Base-by-base conservation (phyloP, 306 rosid species). In the Lathyrus oleraceus region DNA sequence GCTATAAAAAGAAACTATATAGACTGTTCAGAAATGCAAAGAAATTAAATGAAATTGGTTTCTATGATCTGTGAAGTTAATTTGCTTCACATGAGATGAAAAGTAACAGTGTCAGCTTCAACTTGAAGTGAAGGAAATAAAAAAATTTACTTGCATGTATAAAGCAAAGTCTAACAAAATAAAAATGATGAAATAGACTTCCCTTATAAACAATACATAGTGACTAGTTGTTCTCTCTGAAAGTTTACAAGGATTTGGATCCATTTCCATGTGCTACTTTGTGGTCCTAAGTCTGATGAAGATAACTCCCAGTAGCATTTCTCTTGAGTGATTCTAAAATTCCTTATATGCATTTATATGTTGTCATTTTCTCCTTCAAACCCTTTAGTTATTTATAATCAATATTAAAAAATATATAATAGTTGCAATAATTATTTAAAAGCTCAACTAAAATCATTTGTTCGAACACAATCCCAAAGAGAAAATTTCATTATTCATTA, bases 21-120 rank as follows among this genome's bases (percentile, higher is more conserved):
- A 67, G 64, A 1, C 10, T 40, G 9, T 72, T 60, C 9, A 61
- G 72, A 36, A 77, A 81, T 81, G 73, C 76, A 47, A 68, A 72
- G 81, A 76, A 81, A 35, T 35, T 35, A 1, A 81, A 76, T 32
- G 78, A 81, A 67, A 59, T 32, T 60, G 80, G 70, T 59, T 43
- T 11, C n/a, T 10, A 36, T 21, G 23, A 43, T 11, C 10, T 10
- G 45, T 21, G 25, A 27, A 80, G 81, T 44, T 62, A 35, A 39
- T 13, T 66, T 12, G 44, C 8, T 54, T 79, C 80, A 54, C 64
- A 48, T 72, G 73, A 70, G 57, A 0, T 19, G 60, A 66, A 68
- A 63, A 74, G 73, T 42, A 80, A 51, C 53, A 70, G 84, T 71
- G 81, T 75, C 84, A 80, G 71, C 48, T 66, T 80, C 78, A 75